A percentile compares a stretch with the other conserved stretches of the same genome.
These are phyloP conservation scores for Aristolochia contorta DNA, from an alignment of 164 flowering plant species.

Conservation along the genomic window DNA sequence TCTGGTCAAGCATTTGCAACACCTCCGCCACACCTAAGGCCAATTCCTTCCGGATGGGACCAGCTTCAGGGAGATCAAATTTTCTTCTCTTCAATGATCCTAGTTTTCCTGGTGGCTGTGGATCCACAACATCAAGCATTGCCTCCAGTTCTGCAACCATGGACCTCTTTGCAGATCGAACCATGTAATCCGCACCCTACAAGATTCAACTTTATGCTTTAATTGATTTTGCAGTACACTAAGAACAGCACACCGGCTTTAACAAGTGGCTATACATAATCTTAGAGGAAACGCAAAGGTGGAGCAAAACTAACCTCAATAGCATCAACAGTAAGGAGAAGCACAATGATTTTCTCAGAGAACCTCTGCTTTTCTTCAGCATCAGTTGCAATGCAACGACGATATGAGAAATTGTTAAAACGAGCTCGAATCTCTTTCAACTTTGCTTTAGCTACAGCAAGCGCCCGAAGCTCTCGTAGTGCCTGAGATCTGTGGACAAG, in stretches of 20 bases:
- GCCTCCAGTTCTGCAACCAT: slow-evolving; percentile 93
- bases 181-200: slow-evolving; percentile 83
- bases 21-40: slow-evolving; percentile 85
- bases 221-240: no score
- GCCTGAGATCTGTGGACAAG: slow-evolving; percentile 73
- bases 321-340: slow-evolving; percentile 84
- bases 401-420: slow-evolving; percentile 71
- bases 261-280: no score
- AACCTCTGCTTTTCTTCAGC: slow-evolving; percentile 84
- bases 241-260: no score
- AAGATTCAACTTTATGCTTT: neutral
- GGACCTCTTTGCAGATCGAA: slow-evolving; percentile 65
- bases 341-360: slow-evolving; percentile 80
- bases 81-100: slow-evolving; percentile 66
- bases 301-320: slow-evolving; percentile 51
- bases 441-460: slow-evolving; percentile 79
- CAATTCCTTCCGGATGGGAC: slow-evolving; percentile 51
- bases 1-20: slow-evolving; percentile 64
- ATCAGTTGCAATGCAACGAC: slow-evolving; percentile 49
- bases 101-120: slow-evolving; percentile 60
- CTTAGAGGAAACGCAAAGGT: no score
- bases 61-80: slow-evolving; percentile 71
- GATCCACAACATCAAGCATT: slow-evolving; percentile 93
- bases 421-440: slow-evolving; percentile 70
- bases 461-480: slow-evolving; percentile 69